phyloP scores from a whole-genome alignment of 139 green algal genomes.

The Raphidocelis subcapitata region DNA sequence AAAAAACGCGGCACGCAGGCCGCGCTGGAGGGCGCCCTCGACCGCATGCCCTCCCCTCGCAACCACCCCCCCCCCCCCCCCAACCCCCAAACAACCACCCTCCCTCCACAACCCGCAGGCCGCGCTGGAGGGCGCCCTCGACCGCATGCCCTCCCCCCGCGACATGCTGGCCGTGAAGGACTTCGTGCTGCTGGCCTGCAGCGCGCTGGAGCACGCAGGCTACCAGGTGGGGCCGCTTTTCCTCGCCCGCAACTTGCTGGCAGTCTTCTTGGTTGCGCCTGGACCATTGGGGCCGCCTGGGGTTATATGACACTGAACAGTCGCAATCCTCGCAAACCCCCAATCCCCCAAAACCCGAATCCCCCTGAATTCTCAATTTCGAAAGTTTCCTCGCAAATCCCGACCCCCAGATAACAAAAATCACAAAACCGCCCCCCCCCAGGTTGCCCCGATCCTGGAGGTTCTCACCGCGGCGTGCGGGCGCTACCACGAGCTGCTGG shows the following conservation, averaged over 20 bases:
- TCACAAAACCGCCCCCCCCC: not conserved
- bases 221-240: slow-evolving; percentile 5
- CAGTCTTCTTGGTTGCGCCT: not conserved
- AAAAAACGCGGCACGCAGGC: no score
- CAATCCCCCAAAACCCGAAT: not conserved
- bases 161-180: slow-evolving; percentile 64
- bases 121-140: slow-evolving; percentile 50
- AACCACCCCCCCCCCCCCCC: no score
- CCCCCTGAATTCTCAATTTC: not conserved
- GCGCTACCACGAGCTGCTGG: slow-evolving; percentile 21
- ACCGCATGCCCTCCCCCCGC: slow-evolving; percentile 15
- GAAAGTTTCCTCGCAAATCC: not conserved
- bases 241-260: not conserved
- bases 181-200: slow-evolving; percentile 73
- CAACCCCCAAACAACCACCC: slow-evolving; percentile 1
- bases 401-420: not conserved
- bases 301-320: no score
- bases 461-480: slow-evolving; percentile 10
- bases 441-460: slow-evolving; percentile 23
- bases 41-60: no score
- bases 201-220: slow-evolving; percentile 42
- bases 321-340: no score
- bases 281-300: no score
- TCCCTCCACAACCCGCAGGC: slow-evolving; percentile 51
- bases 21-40: no score